Percentiles rank a stretch among this genome's conserved stretches.
Conservation (phyloP, 169 alveolate genomes). For the Plasmodium cynomolgi region DNA sequence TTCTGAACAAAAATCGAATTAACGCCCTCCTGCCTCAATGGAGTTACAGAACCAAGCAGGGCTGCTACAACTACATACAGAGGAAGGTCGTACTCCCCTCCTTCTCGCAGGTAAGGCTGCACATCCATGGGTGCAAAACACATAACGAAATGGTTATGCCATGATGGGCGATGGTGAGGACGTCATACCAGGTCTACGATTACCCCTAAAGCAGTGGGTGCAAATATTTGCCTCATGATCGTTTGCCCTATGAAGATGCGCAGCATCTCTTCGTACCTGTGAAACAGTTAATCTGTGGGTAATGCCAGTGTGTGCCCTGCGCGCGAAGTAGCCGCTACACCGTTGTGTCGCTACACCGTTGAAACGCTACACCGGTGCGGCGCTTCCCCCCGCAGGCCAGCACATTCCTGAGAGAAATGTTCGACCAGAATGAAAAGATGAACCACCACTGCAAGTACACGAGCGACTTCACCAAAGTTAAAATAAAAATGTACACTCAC, state of each 20-base stretch:
- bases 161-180: background rate
- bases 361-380: background rate
- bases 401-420: slow-evolving; percentile 25
- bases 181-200: background rate
- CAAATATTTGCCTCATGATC: too few relatives aligned
- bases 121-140: background rate
- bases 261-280: too few relatives aligned
- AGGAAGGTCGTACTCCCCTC: slow-evolving; percentile 34
- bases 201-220: too few relatives aligned
- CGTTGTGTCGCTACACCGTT: background rate
- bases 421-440: slow-evolving; percentile 10
- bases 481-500: slow-evolving; percentile 60
- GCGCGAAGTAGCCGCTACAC: background rate
- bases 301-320: background rate
- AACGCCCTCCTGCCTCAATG: slow-evolving; percentile 23
- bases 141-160: background rate
- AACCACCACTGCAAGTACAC: slow-evolving; percentile 58
- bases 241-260: too few relatives aligned
- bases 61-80: slow-evolving; percentile 46
- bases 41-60: slow-evolving; percentile 23
- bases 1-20: background rate
- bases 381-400: slow-evolving; percentile 16
- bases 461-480: slow-evolving; percentile 30
- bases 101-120: slow-evolving; percentile 7
- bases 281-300: too few relatives aligned